phyloP scores from a whole-genome alignment of 805 yeast species.

The Candida multigemmis region DNA sequence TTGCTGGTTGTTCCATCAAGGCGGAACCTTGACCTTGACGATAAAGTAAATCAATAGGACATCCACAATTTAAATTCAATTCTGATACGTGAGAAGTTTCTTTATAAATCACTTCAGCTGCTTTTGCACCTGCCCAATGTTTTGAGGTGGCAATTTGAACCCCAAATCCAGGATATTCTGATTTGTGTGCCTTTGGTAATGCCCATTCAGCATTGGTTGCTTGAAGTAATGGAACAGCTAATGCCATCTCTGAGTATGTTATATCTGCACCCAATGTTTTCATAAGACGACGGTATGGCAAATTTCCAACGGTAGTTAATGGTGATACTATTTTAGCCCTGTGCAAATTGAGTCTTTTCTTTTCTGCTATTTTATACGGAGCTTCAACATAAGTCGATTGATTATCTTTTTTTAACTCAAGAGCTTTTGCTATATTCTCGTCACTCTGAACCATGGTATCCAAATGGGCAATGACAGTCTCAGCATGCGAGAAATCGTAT shows the following conservation, averaged over 20 bases:
- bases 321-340: slow-evolving; percentile 89
- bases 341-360: slow-evolving; percentile 59
- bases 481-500: slow-evolving; percentile 50
- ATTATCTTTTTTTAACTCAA: slow-evolving; percentile 21
- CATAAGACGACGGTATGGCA: slow-evolving; percentile 93
- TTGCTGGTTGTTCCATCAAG: slow-evolving; percentile 79
- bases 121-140: slow-evolving; percentile 89
- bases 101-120: slow-evolving; percentile 68
- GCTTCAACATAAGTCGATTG: slow-evolving; percentile 61
- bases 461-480: slow-evolving; percentile 50
- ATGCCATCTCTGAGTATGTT: slow-evolving; percentile 94
- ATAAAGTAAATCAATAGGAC: slow-evolving; percentile 93
- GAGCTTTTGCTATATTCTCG: slow-evolving; percentile 24
- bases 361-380: slow-evolving; percentile 71
- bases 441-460: slow-evolving; percentile 48
- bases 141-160: slow-evolving; percentile 88
- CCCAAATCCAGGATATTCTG: slow-evolving; percentile 85
- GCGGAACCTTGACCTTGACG: slow-evolving; percentile 96
- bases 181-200: slow-evolving; percentile 74
- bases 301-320: slow-evolving; percentile 92
- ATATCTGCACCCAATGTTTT: slow-evolving; percentile 83
- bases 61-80: slow-evolving; percentile 88
- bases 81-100: slow-evolving; percentile 62
- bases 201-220: slow-evolving; percentile 98
- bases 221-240: slow-evolving; percentile 74